A percentile compares a stretch with the other conserved stretches of the same genome.
These are phyloP conservation scores for Dioszegia hungarica DNA, from an alignment of 768 basidiomycete species.

Conservation along the genomic window DNA sequence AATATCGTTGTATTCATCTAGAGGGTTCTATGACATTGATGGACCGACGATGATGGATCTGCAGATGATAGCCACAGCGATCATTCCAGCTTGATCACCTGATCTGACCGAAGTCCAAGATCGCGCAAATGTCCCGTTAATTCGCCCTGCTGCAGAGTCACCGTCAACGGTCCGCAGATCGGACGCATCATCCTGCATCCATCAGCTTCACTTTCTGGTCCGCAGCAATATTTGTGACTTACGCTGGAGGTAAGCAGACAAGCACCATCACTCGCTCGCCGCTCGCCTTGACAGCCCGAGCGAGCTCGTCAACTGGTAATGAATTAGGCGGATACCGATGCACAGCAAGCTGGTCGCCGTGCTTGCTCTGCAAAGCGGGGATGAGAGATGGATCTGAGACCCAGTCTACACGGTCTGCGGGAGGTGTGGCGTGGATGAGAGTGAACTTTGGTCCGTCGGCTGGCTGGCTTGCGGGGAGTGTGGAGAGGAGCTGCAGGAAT, in stretches of 20 bases:
- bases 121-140: conserved; percentile 36
- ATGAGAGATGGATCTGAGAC: conserved; percentile 4
- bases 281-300: neutral
- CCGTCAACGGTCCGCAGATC: conserved; percentile 27
- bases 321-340: neutral
- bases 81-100: conserved; percentile 40
- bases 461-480: conserved; percentile 20
- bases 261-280: conserved; percentile 22
- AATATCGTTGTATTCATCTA: neutral
- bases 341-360: conserved; percentile 10
- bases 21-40: neutral
- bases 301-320: neutral
- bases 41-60: no score
- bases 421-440: conserved; percentile 33
- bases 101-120: conserved; percentile 20
- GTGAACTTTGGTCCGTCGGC: conserved; percentile 10
- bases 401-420: conserved; percentile 23
- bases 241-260: conserved; percentile 41
- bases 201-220: conserved; percentile 1
- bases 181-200: conserved; percentile 31
- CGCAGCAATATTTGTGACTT: conserved; percentile 5
- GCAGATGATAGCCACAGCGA: no score
- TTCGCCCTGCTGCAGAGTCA: conserved; percentile 34
- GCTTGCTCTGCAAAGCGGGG: conserved; percentile 17
- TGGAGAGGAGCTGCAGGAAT: conserved; percentile 44